These are phyloP conservation scores for Pichia sp. DNA, from an alignment of 1,139 yeast genomes.

Conservation along the genomic window DNA sequence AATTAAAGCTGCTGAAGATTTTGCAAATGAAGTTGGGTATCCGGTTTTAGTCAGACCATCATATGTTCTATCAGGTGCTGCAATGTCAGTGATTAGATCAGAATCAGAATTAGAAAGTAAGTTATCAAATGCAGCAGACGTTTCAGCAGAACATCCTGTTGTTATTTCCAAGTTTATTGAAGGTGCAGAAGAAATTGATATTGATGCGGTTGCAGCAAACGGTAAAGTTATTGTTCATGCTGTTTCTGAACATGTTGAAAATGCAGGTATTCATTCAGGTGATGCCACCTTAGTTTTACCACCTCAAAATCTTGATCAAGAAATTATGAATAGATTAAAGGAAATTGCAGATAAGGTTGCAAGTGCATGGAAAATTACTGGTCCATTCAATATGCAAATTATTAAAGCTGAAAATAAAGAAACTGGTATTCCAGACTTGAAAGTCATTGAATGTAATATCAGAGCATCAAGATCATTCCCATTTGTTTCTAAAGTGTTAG, in stretches of 20 bases:
- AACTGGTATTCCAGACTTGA: conserved; percentile 46
- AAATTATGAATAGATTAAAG: conserved; percentile 56
- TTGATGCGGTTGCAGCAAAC: conserved; percentile 89
- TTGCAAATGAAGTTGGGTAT: conserved; percentile 83
- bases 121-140: conserved; percentile 81
- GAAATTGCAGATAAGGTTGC: conserved; percentile 91
- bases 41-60: conserved; percentile 98
- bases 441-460: conserved; percentile 96
- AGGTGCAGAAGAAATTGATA: conserved; percentile 95
- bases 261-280: conserved; percentile 98
- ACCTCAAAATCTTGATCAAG: conserved; percentile 66
- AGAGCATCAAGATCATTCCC: conserved; percentile 99
- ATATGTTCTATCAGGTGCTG: conserved; percentile 95
- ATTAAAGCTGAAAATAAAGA: conserved; percentile 52
- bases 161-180: conserved; percentile 93
- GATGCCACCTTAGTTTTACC: conserved; percentile 95
- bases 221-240: conserved; percentile 92
- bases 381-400: conserved; percentile 98
- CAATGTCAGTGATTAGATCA: conserved; percentile 87
- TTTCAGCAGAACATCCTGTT: conserved; percentile 93
- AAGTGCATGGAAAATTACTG: conserved; percentile 88
- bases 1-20: conserved; percentile 72
- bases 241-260: conserved; percentile 95
- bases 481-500: conserved; percentile 93
- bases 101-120: conserved; percentile 74